Percentiles rank a stretch among this genome's conserved stretches.
Evolutionary conservation across 805 yeast genomes (phyloP).

Genomic region (Cyberlindnera xylosilytica): DNA sequence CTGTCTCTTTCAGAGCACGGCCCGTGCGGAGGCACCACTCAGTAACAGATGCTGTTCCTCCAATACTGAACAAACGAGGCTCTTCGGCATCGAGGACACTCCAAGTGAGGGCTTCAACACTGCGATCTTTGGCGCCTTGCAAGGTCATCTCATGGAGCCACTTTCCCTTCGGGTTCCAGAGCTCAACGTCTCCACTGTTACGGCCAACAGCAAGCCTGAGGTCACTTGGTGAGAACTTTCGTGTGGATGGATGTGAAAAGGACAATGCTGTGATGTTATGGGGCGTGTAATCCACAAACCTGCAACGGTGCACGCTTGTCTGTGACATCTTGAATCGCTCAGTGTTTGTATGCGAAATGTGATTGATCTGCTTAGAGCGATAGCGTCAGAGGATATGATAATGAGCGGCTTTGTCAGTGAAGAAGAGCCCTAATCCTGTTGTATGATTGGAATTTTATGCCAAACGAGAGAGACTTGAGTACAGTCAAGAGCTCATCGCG

Average conservation of each 20-base stretch:
- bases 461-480: no score
- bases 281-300: constrained; percentile 87
- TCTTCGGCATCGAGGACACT: constrained; percentile 43
- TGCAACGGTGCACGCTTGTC: constrained; percentile 67
- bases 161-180: constrained; percentile 83
- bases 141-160: constrained; percentile 79
- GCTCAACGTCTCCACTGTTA: constrained; percentile 91
- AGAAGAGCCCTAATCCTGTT: no score
- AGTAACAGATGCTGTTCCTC: constrained; percentile 86
- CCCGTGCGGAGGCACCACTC: constrained; percentile 89
- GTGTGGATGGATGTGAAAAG: constrained; percentile 61
- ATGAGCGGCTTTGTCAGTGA: no score
- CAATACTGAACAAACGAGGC: constrained; percentile 83
- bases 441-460: no score
- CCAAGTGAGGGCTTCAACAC: constrained; percentile 92
- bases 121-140: constrained; percentile 76
- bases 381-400: no score
- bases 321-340: constrained; percentile 9
- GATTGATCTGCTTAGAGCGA: no score
- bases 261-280: constrained; percentile 79
- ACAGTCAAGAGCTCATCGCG: constrained; percentile 16
- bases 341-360: no score
- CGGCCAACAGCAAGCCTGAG: constrained; percentile 88
- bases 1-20: constrained; percentile 68
- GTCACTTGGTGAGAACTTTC: constrained; percentile 46